phyloP scores from a whole-genome alignment of 768 basidiomycete genomes.

The Tylopilus subfusipes region DNA sequence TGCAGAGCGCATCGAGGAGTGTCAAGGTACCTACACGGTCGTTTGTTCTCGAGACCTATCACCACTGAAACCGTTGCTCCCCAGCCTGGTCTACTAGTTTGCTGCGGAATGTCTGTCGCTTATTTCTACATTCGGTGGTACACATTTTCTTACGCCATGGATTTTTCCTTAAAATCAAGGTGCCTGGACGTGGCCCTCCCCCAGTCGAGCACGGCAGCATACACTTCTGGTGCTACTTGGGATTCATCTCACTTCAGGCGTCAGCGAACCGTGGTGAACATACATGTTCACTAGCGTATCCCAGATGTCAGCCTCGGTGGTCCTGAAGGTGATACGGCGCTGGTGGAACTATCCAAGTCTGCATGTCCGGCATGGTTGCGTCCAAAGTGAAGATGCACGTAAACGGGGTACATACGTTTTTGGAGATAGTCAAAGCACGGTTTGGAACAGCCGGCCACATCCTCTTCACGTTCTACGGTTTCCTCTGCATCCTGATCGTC shows the following conservation, averaged over 20 bases:
- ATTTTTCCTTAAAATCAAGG: constrained; percentile 24
- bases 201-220: constrained; percentile 51
- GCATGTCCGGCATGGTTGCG: not conserved
- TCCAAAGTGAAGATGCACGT: constrained; percentile 54
- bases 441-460: constrained; percentile 47
- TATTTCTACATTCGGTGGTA: not conserved
- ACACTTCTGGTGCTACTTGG: constrained; percentile 37
- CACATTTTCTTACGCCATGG: not conserved
- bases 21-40: constrained; percentile 34
- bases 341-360: constrained; percentile 48
- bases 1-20: constrained; percentile 43
- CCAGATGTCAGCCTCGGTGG: not conserved
- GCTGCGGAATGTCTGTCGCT: constrained; percentile 43
- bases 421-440: constrained; percentile 52
- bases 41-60: not conserved
- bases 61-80: not conserved
- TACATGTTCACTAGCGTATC: not conserved
- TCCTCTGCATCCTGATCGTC: constrained; percentile 49
- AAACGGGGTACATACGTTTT: constrained; percentile 53
- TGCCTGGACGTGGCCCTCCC: constrained; percentile 56
- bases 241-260: not conserved
- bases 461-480: constrained; percentile 50
- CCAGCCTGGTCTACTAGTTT: constrained; percentile 47
- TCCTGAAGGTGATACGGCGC: constrained; percentile 16
- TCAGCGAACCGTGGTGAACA: not conserved